phyloP scores from a whole-genome alignment of 1,284 basidiomycete species.

The Moesziomyces globuligerus region DNA sequence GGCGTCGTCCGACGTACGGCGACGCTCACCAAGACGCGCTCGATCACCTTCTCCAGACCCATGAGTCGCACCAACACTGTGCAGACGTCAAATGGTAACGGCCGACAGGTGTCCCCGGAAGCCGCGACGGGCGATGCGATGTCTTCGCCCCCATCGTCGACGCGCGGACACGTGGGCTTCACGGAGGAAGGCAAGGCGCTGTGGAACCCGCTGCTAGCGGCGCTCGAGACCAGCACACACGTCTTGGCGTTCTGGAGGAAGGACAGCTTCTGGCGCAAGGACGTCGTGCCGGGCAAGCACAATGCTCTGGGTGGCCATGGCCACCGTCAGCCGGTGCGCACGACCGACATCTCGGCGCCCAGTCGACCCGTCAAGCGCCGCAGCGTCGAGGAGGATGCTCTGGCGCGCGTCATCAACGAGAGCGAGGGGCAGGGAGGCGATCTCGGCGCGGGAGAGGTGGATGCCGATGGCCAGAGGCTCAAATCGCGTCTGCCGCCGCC shows the following conservation, averaged over 20 bases:
- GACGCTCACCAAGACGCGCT: slow-evolving; percentile 37
- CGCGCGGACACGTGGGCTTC: slow-evolving; percentile 32
- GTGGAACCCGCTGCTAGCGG: slow-evolving; percentile 55
- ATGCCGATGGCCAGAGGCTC: slow-evolving; percentile 20
- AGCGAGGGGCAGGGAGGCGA: background rate
- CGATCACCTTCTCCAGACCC: slow-evolving; percentile 38
- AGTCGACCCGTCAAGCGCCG: slow-evolving; percentile 19
- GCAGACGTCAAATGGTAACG: slow-evolving; percentile 2
- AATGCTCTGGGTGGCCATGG: slow-evolving; percentile 9
- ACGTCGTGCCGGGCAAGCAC: slow-evolving; percentile 30
- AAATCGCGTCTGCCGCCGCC: slow-evolving; percentile 33
- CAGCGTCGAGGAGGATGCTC: slow-evolving; percentile 27
- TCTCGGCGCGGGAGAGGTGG: slow-evolving; percentile 1
- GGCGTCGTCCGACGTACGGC: slow-evolving; percentile 51
- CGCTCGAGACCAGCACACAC: slow-evolving; percentile 23
- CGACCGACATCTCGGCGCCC: slow-evolving; percentile 23
- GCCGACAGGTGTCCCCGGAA: slow-evolving; percentile 5
- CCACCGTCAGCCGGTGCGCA: slow-evolving; percentile 4
- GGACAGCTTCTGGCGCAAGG: slow-evolving; percentile 58
- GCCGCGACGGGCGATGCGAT: background rate
- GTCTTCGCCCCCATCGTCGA: slow-evolving; percentile 2
- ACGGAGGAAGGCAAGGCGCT: slow-evolving; percentile 25
- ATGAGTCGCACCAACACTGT: slow-evolving; percentile 37
- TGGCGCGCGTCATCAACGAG: slow-evolving; percentile 2
- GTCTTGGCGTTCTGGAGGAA: slow-evolving; percentile 52